A percentile compares a stretch with the other conserved stretches of the same genome.
Evolutionary conservation across 2,329 filamentous ascomycete genomes (phyloP).

Genomic region (Apiospora arundinis): DNA sequence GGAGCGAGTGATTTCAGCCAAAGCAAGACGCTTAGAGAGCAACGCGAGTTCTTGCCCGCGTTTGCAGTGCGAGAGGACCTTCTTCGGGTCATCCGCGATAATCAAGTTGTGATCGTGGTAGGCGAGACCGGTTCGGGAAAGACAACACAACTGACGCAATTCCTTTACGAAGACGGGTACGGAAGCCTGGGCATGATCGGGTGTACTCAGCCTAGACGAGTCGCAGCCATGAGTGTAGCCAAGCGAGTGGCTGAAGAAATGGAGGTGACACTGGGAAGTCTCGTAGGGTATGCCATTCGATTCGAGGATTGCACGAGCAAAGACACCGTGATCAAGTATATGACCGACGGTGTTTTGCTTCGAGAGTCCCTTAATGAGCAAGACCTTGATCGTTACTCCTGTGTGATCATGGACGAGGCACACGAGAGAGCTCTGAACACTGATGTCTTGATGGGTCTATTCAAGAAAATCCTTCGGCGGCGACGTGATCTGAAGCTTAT

Average conservation of each 20-base stretch:
- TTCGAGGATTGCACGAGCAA: slow-evolving; percentile 98
- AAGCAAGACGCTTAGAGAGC: slow-evolving; percentile 87
- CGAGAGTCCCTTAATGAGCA: slow-evolving; percentile 92
- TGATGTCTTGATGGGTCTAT: slow-evolving; percentile 94
- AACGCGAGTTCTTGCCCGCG: slow-evolving; percentile 90
- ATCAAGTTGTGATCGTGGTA: slow-evolving; percentile 95
- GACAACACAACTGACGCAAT: slow-evolving; percentile 96
- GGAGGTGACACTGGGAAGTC: slow-evolving; percentile 86
- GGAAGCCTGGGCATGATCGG: slow-evolving; percentile 88
- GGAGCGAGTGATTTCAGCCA: slow-evolving; percentile 91
- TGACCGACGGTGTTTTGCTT: slow-evolving; percentile 96
- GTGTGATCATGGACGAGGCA: slow-evolving; percentile 99
- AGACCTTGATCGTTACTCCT: slow-evolving; percentile 94
- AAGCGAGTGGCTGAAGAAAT: slow-evolving; percentile 99
- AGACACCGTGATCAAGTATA: slow-evolving; percentile 96
- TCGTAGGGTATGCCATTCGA: slow-evolving; percentile 95
- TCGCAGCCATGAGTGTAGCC: slow-evolving; percentile 98
- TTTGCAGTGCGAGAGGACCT: slow-evolving; percentile 96
- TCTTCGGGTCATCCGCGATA: slow-evolving; percentile 89
- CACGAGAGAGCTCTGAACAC: slow-evolving; percentile 97
- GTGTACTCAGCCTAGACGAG: slow-evolving; percentile 94
- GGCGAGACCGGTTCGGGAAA: slow-evolving; percentile 98
- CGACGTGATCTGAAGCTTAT: slow-evolving; percentile 93
- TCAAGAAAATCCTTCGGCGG: slow-evolving; percentile 94
- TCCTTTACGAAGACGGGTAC: slow-evolving; percentile 94